Evolutionary conservation across 2,329 filamentous ascomycete genomes (phyloP), one percentile per base, ranked within the genome.

Genomic region (Graphilbum fragrans): DNA sequence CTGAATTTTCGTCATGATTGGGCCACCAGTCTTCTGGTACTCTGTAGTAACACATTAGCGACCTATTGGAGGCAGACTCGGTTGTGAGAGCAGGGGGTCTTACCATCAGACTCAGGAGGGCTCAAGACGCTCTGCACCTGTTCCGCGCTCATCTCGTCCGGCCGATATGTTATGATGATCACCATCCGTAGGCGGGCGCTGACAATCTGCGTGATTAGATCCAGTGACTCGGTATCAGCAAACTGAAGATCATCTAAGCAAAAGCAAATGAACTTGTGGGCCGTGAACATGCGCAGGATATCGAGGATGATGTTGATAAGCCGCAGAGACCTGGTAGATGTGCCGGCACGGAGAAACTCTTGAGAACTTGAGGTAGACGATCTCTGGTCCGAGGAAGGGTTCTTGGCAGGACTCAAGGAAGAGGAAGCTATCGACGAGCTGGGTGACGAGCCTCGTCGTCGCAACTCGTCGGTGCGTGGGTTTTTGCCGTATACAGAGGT

Each of bases 171-270:
- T 39, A 94, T 65, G 41, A 94, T 78, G 23, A 94, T 68, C 18
- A 90, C 77, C 63, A 94, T 82, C 18, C 83, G 86, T 46, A 95
- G 75, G 48, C 82, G 81, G 1, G 82, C 78, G 39, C 72, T 70
- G 42, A 94, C 77, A 40, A 95, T 86, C 52, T 87, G 81, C 16
- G 80, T 74, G 32, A 95, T 80, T 40, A 95, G 66, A 44, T 94
- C 86, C 37, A 92, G 63, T 14, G 83, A 92, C 58, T 95, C 90
- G 21, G 82, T 76, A 55, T 95, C 90, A 7, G 87, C 86, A 58
- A 86, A 92, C 52, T 95, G 87, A 25, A 95, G 64, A 58, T 95
- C 90, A 53, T 95, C 90, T 22, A 95, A 63, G 51, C 80, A 87
- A 51, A 94, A 80, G 53, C 86, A 93, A 41, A 94, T 87, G 52